A percentile compares a stretch with the other conserved stretches of the same genome.
Conservation (phyloP, 345 rosid species). For the Eucalyptus tenuipes region DNA sequence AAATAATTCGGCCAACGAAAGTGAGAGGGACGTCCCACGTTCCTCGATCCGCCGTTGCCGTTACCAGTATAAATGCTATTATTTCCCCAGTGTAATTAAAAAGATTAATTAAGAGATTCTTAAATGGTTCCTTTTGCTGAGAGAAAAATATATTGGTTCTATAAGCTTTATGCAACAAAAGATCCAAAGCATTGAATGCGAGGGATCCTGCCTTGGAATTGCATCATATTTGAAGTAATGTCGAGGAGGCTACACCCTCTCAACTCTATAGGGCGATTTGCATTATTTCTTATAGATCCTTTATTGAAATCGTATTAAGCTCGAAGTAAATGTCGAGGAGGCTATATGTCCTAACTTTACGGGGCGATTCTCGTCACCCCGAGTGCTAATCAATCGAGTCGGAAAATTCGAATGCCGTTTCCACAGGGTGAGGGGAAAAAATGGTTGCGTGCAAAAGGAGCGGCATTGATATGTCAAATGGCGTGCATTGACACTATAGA, state of each 20-base stretch:
- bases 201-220: not conserved
- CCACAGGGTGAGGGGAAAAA: not conserved
- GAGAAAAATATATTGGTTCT: not conserved
- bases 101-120: not conserved
- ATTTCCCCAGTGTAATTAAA: not conserved
- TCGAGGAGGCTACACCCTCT: not conserved
- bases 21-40: not conserved
- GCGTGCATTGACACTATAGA: not conserved
- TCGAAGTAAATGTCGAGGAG: not conserved
- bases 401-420: not conserved
- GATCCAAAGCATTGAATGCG: not conserved
- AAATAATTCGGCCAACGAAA: not conserved
- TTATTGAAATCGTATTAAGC: too few species aligned
- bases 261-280: not conserved
- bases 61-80: not conserved
- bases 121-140: not conserved
- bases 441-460: not conserved
- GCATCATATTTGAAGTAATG: not conserved
- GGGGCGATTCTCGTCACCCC: fast-evolving
- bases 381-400: not conserved
- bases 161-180: not conserved
- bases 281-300: fast-evolving
- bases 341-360: not conserved
- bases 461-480: not conserved
- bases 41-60: not conserved